Conservation (phyloP, 2,329 filamentous ascomycete species). For the Coniochaeta sp. region DNA sequence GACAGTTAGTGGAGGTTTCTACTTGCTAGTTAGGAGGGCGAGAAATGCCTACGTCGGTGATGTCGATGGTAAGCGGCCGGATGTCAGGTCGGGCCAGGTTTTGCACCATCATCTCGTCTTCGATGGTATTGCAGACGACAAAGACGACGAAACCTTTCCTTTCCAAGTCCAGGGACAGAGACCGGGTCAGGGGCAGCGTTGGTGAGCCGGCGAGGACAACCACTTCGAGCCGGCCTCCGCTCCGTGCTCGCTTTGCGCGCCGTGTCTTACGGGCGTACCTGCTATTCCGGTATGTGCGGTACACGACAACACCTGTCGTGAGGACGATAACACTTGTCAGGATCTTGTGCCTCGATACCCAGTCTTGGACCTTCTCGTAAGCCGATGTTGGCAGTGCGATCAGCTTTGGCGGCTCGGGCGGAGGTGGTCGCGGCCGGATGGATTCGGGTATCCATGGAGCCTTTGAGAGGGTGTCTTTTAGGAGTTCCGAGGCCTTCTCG, state of each 20-base stretch:
- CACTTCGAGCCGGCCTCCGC: conserved; percentile 82
- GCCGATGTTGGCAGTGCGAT: conserved; percentile 20
- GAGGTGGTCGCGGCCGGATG: conserved; percentile 51
- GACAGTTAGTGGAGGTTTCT: conserved; percentile 5
- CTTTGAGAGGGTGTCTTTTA: conserved; percentile 62
- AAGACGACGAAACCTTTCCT: conserved; percentile 89
- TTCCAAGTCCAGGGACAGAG: conserved; percentile 79
- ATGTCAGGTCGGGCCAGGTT: conserved; percentile 75
- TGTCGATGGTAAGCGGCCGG: conserved; percentile 72
- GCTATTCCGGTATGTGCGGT: conserved; percentile 39
- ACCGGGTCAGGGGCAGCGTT: conserved; percentile 73
- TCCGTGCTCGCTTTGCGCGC: conserved; percentile 69
- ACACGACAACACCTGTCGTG: conserved; percentile 58
- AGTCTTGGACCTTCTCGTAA: conserved; percentile 56
- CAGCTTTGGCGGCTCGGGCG: conserved; percentile 28
- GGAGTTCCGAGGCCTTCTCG: conserved; percentile 61
- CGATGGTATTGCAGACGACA: conserved; percentile 74
- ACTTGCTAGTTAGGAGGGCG: neutral
- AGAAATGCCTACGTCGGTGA: conserved; percentile 58
- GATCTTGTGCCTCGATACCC: conserved; percentile 66
- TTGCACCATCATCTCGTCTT: conserved; percentile 76
- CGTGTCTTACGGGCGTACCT: conserved; percentile 59
- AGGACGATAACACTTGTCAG: conserved; percentile 64
- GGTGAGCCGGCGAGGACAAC: conserved; percentile 83
- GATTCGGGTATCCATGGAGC: conserved; percentile 67